These are phyloP conservation scores for Penicillium turbatum DNA, from an alignment of 495 filamentous ascomycete genomes.

Conservation along the genomic window DNA sequence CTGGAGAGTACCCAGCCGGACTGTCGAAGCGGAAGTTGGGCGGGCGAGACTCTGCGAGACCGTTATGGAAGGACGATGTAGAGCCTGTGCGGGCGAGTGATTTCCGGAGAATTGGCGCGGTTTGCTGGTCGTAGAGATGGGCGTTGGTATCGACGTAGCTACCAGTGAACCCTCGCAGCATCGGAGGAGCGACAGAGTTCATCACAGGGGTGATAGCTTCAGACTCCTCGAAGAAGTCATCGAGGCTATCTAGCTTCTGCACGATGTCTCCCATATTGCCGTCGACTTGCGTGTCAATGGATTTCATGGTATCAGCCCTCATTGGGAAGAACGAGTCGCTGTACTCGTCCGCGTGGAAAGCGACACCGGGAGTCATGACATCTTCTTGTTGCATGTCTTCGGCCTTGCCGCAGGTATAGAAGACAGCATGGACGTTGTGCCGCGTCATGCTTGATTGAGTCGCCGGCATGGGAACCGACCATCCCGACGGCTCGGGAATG, in stretches of 20 bases:
- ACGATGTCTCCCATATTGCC: slow-evolving; percentile 81
- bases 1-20: slow-evolving; percentile 57
- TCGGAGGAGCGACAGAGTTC: slow-evolving; percentile 39
- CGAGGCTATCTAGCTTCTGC: slow-evolving; percentile 84
- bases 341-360: slow-evolving; percentile 89
- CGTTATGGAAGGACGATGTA: slow-evolving; percentile 79
- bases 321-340: slow-evolving; percentile 73
- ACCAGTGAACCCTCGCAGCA: slow-evolving; percentile 61
- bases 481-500: slow-evolving; percentile 91
- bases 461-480: slow-evolving; percentile 93
- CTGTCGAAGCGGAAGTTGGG: slow-evolving; percentile 52
- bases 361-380: slow-evolving; percentile 76
- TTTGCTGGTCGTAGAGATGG: slow-evolving; percentile 90
- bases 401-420: slow-evolving; percentile 76
- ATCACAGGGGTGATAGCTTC: slow-evolving; percentile 48
- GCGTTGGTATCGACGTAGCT: slow-evolving; percentile 71
- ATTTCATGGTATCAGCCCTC: slow-evolving; percentile 86
- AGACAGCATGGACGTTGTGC: slow-evolving; percentile 91
- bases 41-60: slow-evolving; percentile 70
- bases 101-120: slow-evolving; percentile 83
- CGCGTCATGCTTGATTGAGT: slow-evolving; percentile 79
- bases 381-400: slow-evolving; percentile 55
- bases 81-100: slow-evolving; percentile 69
- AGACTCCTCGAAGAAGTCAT: slow-evolving; percentile 86
- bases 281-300: slow-evolving; percentile 73